Base-by-base conservation (phyloP, 2,329 filamentous ascomycete genomes). In the Alternaria incomplexa region DNA sequence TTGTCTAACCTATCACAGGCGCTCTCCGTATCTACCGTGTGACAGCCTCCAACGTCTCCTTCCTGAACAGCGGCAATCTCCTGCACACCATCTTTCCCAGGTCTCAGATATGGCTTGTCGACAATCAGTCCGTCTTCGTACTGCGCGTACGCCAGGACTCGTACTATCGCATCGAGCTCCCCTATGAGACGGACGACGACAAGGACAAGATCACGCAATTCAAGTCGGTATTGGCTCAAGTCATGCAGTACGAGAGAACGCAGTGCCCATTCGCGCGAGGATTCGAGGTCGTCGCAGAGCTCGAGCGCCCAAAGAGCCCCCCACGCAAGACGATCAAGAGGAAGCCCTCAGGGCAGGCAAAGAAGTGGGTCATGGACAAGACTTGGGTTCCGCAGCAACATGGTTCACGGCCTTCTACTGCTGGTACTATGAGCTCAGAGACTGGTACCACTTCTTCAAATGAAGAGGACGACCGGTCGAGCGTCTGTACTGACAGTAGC, bases 71-170 rank as follows among this genome's bases (percentile, higher is more conserved):
- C 67, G 92, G 92, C 63, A 89, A 88, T 58, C 90, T 94, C 15
- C 85, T 97, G 17, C 92, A 96, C 73, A 91, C 94, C 11, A 96
- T 97, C 65, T 82, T 97, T 56, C 93, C 92, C 23, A 93, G 93
- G 78, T 96, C 93, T 62, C 93, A 97, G 80, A 96, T 92, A 76
- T 97, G 94, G 94, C 96, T 92, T 77, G 91, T 97, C 30, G 92
- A 96, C 77, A 91, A 93, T 61, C 87, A 90, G 59, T 91, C 91
- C 44, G 93, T 90, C 70, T 97, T 97, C 70, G 91, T 97, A n/a
- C 82, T 97, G 62, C 91, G 94, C 68, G 93, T 96, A 67, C 86
- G 93, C 22, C 88, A 90, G 47, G 90, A 94, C 28, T 90, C 91
- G 46, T 97, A 96, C 79, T 97, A 96, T 86, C 89, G 94, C 67